Base-by-base conservation (phyloP, 768 basidiomycete species). In the Lepiota subincarnata region DNA sequence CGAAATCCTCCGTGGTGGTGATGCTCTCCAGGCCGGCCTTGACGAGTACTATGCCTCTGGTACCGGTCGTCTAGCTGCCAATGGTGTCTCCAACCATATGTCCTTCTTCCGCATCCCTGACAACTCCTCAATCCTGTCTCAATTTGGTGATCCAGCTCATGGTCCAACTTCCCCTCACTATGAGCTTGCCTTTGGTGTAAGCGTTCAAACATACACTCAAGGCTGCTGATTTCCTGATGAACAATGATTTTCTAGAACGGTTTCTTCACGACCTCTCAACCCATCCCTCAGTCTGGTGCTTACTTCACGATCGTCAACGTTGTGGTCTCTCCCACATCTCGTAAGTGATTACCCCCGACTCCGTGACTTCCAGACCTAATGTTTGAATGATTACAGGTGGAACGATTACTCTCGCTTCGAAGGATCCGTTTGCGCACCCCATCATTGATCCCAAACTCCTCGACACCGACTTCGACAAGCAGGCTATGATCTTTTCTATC, bases 381-480 rank as follows among this genome's bases (percentile, higher is more conserved):
- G 10, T 11, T 37, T n/a, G n/a, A n/a, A n/a, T 16, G n/a, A 37
- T 19, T 31, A 57, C 11, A 55, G 54, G 48, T 12, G 67, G 67
- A 8, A 54, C 58, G 19, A 53, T 68, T n/a, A 60, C 54, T 10
- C 20, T 66, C 6, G 39, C 38, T 6, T 58, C 60, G 22, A 56
- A 44, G 5, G 58, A 68, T 46, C 67, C 67, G 3, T 64, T 65
- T 45, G 62, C 58, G 22, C 24, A 48, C 1, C 65, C 67, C 4
- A 24, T 64, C 26, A 64, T 68, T 36, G 56, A 68, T 49, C 75
- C 77, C 4, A 72, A 71, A 44, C 72, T 78, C 66, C 68, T 76
- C 24, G 59, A 50, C 41, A 60, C 60, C 26, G 55, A 56, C 1
- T 63, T 64, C 35, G 70, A 70, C 56, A 57, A 59, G 28, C 54